Evolutionary conservation across 2,329 filamentous ascomycete genomes (phyloP).

Genomic region (Zymoseptoria tritici): DNA sequence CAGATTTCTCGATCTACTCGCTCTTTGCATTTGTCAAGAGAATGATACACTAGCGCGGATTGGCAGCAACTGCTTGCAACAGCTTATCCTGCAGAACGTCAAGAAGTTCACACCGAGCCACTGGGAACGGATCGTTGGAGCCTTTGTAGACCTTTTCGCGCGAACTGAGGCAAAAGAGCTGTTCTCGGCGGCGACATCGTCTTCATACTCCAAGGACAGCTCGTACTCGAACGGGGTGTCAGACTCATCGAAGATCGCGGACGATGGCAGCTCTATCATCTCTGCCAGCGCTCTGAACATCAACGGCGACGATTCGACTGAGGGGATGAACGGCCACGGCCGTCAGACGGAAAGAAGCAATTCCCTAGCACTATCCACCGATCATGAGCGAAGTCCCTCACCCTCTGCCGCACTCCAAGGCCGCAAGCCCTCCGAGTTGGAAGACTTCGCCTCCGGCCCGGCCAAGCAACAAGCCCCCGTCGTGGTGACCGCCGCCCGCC

Average conservation of each 20-base stretch:
- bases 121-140: slow-evolving; percentile 89
- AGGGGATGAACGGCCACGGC: slow-evolving; percentile 9
- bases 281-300: slow-evolving; percentile 37
- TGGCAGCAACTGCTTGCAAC: slow-evolving; percentile 94
- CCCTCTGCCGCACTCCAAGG: slow-evolving; percentile 12
- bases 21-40: slow-evolving; percentile 95
- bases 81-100: slow-evolving; percentile 93
- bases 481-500: slow-evolving; percentile 83
- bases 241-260: slow-evolving; percentile 12
- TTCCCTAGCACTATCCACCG: slow-evolving; percentile 10
- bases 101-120: slow-evolving; percentile 79
- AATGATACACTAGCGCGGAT: slow-evolving; percentile 98
- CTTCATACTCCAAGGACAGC: slow-evolving; percentile 20
- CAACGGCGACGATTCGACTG: slow-evolving; percentile 27
- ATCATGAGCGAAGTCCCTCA: slow-evolving; percentile 6
- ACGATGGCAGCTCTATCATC: slow-evolving; percentile 15
- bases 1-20: slow-evolving; percentile 88
- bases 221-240: slow-evolving; percentile 18
- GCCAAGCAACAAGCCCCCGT: slow-evolving; percentile 75
- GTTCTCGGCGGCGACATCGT: slow-evolving; percentile 68
- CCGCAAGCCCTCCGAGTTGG: slow-evolving; percentile 46
- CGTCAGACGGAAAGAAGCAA: slow-evolving; percentile 4
- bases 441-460: slow-evolving; percentile 74
- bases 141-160: slow-evolving; percentile 93
- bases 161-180: slow-evolving; percentile 90